A percentile compares a stretch with the other conserved stretches of the same genome.
Evolutionary conservation across 768 basidiomycete genomes (phyloP).

Genomic region (Calocera viscosa): DNA sequence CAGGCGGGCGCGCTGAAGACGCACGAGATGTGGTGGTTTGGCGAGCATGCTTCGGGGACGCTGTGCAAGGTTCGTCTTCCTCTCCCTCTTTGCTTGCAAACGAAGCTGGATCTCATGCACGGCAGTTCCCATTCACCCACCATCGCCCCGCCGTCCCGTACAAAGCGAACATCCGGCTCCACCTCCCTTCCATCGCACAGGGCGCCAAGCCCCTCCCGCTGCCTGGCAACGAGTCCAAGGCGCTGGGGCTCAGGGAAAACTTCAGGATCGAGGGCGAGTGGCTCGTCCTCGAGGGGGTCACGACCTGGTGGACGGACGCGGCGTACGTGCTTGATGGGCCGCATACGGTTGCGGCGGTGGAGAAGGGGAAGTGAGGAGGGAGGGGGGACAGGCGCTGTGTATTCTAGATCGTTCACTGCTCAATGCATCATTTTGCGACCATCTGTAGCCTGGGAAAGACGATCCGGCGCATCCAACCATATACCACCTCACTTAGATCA

Average conservation of each 20-base stretch:
- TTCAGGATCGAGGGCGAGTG: background rate
- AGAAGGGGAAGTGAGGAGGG: background rate
- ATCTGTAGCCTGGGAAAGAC: too few relatives aligned
- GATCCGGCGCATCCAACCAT: too few relatives aligned
- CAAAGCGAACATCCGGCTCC: background rate
- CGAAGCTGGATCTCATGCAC: background rate
- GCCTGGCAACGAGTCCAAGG: background rate
- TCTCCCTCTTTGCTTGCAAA: background rate
- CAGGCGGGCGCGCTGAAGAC: background rate
- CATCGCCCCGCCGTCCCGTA: background rate
- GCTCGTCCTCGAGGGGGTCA: background rate
- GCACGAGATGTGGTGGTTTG: background rate
- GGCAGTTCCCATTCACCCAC: background rate
- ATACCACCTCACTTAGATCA: too few relatives aligned
- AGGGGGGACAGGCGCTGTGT: background rate
- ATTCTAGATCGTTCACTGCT: too few relatives aligned
- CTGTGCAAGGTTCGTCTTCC: background rate
- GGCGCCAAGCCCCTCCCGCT: background rate
- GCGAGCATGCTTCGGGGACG: background rate
- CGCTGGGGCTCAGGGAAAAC: background rate
- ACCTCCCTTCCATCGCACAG: background rate
- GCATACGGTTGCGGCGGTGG: background rate
- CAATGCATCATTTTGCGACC: too few relatives aligned
- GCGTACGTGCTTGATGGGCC: background rate
- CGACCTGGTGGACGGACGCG: background rate